Evolutionary conservation across 108 stramenopile species (phyloP).

Genomic region (Cyclostephanos tholiformis): DNA sequence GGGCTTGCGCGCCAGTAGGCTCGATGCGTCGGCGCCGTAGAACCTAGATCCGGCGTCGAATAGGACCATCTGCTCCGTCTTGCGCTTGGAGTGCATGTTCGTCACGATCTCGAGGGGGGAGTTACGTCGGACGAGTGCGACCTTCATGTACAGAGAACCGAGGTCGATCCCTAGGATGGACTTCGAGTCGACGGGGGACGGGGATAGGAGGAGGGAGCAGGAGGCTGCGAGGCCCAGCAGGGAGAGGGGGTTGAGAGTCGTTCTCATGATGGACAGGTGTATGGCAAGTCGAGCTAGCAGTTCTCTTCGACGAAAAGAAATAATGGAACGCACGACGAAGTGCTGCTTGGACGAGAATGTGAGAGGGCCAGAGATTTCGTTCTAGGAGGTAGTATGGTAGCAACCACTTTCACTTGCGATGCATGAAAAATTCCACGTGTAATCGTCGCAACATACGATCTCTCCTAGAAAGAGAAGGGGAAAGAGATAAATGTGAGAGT

Average conservation of each 20-base stretch:
- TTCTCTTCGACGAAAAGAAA: no score
- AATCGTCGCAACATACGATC: no score
- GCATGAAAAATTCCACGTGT: no score
- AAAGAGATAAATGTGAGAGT: no score
- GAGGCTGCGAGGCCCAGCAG: constrained; percentile 25
- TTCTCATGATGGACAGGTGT: neutral
- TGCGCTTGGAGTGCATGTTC: constrained; percentile 97
- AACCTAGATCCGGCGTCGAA: constrained; percentile 94
- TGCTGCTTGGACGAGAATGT: no score
- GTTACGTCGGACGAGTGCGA: constrained; percentile 96
- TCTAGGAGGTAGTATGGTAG: no score
- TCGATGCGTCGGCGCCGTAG: constrained; percentile 93
- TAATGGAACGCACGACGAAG: no score
- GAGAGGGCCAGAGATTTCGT: no score
- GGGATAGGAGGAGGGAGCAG: constrained; percentile 37
- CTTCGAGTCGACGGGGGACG: constrained; percentile 73
- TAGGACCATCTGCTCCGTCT: constrained; percentile 96
- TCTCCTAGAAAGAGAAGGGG: no score
- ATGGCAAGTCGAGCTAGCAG: no score
- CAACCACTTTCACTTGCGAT: no score
- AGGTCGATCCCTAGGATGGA: constrained; percentile 98
- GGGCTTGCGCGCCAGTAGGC: constrained; percentile 92
- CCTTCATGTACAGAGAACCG: constrained; percentile 98
- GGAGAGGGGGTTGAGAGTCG: constrained; percentile 6
- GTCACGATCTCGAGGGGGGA: constrained; percentile 98